Evolutionary conservation across 768 basidiomycete genomes (phyloP), one percentile per base, ranked within the genome.

Genomic region (Kwoniella newhampshirensis): DNA sequence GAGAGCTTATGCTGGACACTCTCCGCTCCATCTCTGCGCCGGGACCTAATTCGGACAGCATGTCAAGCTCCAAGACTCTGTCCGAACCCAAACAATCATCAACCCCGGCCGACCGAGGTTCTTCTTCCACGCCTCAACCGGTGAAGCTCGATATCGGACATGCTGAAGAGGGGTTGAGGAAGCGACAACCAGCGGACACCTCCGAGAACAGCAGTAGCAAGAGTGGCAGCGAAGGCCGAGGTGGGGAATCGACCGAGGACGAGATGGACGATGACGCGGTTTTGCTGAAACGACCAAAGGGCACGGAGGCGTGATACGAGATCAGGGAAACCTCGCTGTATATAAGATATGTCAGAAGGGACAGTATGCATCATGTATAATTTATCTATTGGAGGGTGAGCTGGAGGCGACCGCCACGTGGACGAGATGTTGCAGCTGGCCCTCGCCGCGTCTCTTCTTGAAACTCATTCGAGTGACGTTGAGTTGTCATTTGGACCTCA

Each of bases 1-100:
- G 86, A 21, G 82, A 85, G 60, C 78, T 83, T 69, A 99, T 99
- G 94, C 80, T 94, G 27, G 79, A 79, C 0, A 78, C 86, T 2
- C 80, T 99, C 54, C 80, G 81, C 54, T 87, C 91, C 37, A 89
- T 97, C 55, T 93, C 91, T 8, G 57, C 60, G 2, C 63, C 70
- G 2, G 60, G 66, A 27, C 63, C 66, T 6, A 36, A 41, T 21
- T 27, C 48, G 20, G 18, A 8, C 40, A 42, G 40, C 32, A 8
- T 42, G 21, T 49, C 59, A 20, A 2, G 20, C 3, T 8, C 30
- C 26, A 50, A 32, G 2, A 35, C 20, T 13, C 21, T 17, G 3
- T 30, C n/a, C n/a, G 13, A 32, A 7, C 39, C 49, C 32, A 45
- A 42, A 59, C 52, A 23, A 7, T 45, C 40, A n/a, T 5, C 17